Evolutionary conservation across 1,284 basidiomycete genomes (phyloP), one percentile per base, ranked within the genome.

Genomic region (Trichosporon coremiiforme): DNA sequence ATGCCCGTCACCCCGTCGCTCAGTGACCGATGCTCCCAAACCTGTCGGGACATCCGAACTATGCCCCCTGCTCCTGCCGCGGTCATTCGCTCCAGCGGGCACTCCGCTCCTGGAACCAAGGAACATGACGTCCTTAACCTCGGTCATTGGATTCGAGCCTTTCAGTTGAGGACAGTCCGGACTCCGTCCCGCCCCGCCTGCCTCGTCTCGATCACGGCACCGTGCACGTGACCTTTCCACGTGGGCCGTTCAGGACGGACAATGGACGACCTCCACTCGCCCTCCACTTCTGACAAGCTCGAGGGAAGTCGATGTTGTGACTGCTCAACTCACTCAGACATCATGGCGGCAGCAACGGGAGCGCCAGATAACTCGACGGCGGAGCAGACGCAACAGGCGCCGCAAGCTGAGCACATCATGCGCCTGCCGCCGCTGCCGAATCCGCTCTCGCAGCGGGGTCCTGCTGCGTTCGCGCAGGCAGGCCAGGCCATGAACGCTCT

Each of bases 401-500:
- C 47, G 33, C 67, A 62, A 25, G 20, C 62, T 8, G 62, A 63
- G 62, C 63, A 41, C 31, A 68, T 68, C 45, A 68, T 60, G 15
- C 45, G 62, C 9, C 67, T 68, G 13, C 67, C 67, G 31, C 47
- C 62, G 2, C 62, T 68, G 33, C 67, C 67, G 13, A 35, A 68
- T 45, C 67, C 67, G 13, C 22, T 33, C 20, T 50, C 63, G 35
- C 31, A 41, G 33, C 67, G 62, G 20, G 62, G 62, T 0, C 53
- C 65, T 4, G 65, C 17, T 8, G 53, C 33, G 0, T 33, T 31
- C 17, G 41, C 38, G 20, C n/a, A 35, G 17, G 41, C 45, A 2
- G 22, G 25, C 41, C 69, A 73, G 22, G 67, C 41, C 13, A 29
- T 73, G 45, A 65, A 69, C 20, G 57, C 55, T 13, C 60, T 70